A percentile compares a stretch with the other conserved stretches of the same genome.
These are phyloP conservation scores for Blastobotrys chiropterorum DNA, from an alignment of 805 yeast species.

Conservation along the genomic window DNA sequence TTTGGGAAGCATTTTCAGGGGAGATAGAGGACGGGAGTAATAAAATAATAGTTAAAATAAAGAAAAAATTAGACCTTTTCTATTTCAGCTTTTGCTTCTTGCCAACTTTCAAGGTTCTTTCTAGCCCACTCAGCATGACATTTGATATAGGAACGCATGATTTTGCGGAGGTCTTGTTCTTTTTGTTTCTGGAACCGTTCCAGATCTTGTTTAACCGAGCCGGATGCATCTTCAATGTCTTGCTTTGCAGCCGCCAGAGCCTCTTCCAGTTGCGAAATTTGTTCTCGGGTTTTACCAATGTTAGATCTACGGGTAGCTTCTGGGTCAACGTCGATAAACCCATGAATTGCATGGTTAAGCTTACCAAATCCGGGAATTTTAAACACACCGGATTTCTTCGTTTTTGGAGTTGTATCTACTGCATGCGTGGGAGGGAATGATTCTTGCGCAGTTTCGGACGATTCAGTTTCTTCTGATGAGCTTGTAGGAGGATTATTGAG, in stretches of 20 bases:
- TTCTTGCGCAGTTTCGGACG: background rate
- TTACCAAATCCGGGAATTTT: conserved; percentile 50
- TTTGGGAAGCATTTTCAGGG: background rate
- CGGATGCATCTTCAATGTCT: conserved; percentile 46
- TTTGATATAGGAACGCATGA: conserved; percentile 47
- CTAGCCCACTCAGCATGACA: conserved; percentile 61
- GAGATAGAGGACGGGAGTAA: background rate
- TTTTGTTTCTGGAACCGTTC: conserved; percentile 44
- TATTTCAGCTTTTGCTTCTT: conserved; percentile 40
- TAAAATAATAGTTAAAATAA: background rate
- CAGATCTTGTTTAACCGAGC: conserved; percentile 37
- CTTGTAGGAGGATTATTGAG: background rate
- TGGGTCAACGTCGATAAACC: conserved; percentile 61
- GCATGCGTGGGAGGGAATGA: conserved; percentile 13
- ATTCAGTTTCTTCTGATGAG: conserved; percentile 1
- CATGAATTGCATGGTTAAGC: conserved; percentile 47
- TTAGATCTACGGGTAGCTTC: conserved; percentile 53
- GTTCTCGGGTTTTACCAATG: conserved; percentile 39
- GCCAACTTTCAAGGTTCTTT: conserved; percentile 62
- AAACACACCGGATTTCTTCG: conserved; percentile 35
- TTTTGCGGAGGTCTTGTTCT: conserved; percentile 45
- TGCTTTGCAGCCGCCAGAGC: conserved; percentile 48
- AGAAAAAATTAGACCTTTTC: conserved; percentile 2
- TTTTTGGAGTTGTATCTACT: conserved; percentile 8
- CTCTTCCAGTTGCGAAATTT: conserved; percentile 42